These are phyloP conservation scores for Talaromyces adpressus DNA, from an alignment of 495 filamentous ascomycete genomes.

Conservation along the genomic window DNA sequence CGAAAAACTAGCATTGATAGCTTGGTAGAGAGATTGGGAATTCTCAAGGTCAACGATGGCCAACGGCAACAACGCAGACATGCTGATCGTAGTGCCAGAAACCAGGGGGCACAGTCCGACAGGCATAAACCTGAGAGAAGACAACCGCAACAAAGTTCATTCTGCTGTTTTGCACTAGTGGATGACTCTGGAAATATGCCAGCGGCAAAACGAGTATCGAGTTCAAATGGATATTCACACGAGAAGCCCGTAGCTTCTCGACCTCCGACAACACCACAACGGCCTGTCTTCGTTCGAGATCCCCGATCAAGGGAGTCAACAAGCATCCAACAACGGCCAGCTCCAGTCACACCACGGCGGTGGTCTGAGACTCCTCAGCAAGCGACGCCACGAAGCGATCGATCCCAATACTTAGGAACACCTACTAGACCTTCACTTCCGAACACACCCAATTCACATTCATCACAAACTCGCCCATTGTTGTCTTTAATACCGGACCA, in stretches of 20 bases:
- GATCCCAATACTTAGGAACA: constrained; percentile 9
- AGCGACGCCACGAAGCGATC: constrained; percentile 9
- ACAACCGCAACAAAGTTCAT: constrained; percentile 15
- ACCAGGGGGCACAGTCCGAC: constrained; percentile 20
- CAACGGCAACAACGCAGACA: constrained; percentile 9
- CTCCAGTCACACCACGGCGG: constrained; percentile 2
- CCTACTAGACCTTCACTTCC: constrained; percentile 14
- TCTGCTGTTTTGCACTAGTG: constrained; percentile 34
- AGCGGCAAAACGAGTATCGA: not conserved
- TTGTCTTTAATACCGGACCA: constrained; percentile 60
- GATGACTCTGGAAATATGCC: constrained; percentile 10
- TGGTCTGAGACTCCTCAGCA: constrained; percentile 11
- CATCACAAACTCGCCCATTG: constrained; percentile 40
- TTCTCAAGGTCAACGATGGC: constrained; percentile 51
- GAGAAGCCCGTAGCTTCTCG: not conserved
- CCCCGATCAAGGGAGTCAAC: not conserved
- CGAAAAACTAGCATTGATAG: constrained; percentile 72
- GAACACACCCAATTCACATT: constrained; percentile 24
- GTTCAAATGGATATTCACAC: not conserved
- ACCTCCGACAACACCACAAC: not conserved
- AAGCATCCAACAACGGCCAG: not conserved
- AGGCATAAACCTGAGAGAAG: constrained; percentile 14
- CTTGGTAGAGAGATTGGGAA: constrained; percentile 67
- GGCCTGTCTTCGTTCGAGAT: constrained; percentile 7
- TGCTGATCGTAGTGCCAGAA: constrained; percentile 4